phyloP scores from a whole-genome alignment of 495 filamentous ascomycete genomes.

The Penicillium coffeae region DNA sequence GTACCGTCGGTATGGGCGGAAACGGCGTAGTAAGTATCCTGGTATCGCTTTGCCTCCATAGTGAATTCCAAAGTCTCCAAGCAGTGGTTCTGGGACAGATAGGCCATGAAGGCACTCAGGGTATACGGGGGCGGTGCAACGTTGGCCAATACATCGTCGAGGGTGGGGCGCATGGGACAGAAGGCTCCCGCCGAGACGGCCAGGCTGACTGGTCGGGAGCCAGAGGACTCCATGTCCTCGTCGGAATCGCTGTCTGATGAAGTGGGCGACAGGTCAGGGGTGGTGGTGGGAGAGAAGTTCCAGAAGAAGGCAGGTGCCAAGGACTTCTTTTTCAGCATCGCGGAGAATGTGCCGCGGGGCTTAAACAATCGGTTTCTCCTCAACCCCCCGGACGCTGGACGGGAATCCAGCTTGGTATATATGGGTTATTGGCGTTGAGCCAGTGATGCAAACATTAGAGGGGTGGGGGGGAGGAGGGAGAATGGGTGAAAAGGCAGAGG shows the following conservation, averaged over 20 bases:
- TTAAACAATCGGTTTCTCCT: constrained; percentile 25
- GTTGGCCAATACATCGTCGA: constrained; percentile 85
- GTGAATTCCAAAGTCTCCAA: constrained; percentile 97
- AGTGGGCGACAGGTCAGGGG: constrained; percentile 44
- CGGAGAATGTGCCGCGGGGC: constrained; percentile 34
- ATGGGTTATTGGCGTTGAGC: constrained; percentile 10
- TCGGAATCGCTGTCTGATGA: constrained; percentile 52
- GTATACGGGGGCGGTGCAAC: constrained; percentile 88
- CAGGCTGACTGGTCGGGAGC: constrained; percentile 60
- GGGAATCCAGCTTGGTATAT: constrained; percentile 20
- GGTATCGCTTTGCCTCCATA: constrained; percentile 89
- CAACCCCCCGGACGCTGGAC: constrained; percentile 17
- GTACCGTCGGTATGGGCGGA: not conserved
- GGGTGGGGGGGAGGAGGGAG: not conserved
- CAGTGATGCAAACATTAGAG: not conserved
- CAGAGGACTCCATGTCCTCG: constrained; percentile 50
- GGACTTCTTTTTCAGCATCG: constrained; percentile 50
- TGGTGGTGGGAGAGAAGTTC: constrained; percentile 37
- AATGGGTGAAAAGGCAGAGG: not conserved
- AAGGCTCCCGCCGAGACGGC: constrained; percentile 59
- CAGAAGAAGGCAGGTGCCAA: constrained; percentile 42
- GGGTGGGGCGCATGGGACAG: constrained; percentile 71
- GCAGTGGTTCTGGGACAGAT: constrained; percentile 96
- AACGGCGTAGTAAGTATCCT: constrained; percentile 59
- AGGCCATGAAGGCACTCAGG: constrained; percentile 91